Base-by-base conservation (phyloP, 139 green algal species). In the Chlorella sp. region DNA sequence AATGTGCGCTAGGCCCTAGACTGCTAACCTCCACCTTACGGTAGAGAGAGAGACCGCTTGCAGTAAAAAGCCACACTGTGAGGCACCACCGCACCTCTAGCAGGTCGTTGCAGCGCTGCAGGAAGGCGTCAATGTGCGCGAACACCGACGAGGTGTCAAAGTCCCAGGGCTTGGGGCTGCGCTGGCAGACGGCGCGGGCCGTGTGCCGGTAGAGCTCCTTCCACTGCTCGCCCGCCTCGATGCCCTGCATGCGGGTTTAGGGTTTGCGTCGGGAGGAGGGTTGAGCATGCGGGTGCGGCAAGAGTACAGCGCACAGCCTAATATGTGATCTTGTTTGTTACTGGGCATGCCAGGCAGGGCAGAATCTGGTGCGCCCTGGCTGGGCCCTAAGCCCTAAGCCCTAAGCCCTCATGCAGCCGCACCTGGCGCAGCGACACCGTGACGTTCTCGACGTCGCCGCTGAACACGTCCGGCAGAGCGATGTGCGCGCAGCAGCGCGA, bases 81-180 rank as follows among this genome's bases (percentile, higher is more conserved):
- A n/a, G n/a, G n/a, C n/a, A n/a, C n/a, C 42, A 10, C 55, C 75
- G 14, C 67, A 82, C 77, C 82, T 97, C 92, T 65, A 93, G 78
- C 79, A 97, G 73, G 77, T 97, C 91, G 3, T 79, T 82, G 81
- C 93, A 97, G 23, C 93, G 85, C 82, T 97, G 91, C 74, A 93
- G 72, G 79, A 97, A 96, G 17, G 93, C 92, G 50, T 97, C 92
- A 30, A 96, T 89, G 74, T 95, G 87, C 27, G 92, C 89, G 75
- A 96, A 96, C 42, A 95, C 87, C 36, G 83, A 86, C 17, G 73
- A 76, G 2, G 80, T 73, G 49, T 92, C 84, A 61, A 92, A 92
- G 70, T 88, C 82, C 89, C 90, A 96, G 22, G 83, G 84, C 1
- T 69, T 69, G 3, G 77, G 50, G 1, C 74, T 74, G 31, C 65